Conservation (phyloP, 768 basidiomycete genomes). For the Epithele typhae region DNA sequence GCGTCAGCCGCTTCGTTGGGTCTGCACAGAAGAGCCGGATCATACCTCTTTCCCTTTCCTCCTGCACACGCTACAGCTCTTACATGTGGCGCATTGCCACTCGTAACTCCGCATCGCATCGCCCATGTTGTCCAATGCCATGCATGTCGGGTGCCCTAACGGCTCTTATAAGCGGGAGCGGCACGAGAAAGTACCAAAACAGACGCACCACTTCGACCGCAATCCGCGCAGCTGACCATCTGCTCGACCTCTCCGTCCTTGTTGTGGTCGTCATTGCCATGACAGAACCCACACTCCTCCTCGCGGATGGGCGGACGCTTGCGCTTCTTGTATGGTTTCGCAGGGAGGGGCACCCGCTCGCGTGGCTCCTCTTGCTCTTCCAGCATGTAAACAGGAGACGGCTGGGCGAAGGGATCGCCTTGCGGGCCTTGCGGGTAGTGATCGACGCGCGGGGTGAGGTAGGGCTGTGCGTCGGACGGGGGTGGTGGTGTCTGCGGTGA, state of each 20-base stretch:
- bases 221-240: conserved; percentile 78
- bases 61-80: conserved; percentile 83
- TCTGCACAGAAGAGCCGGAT: conserved; percentile 3
- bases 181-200: neutral
- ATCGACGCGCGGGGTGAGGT: conserved; percentile 25
- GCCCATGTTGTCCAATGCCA: conserved; percentile 56
- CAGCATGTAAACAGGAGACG: conserved; percentile 43
- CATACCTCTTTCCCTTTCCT: conserved; percentile 88
- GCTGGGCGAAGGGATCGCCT: conserved; percentile 77
- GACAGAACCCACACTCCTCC: conserved; percentile 74
- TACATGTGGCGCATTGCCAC: conserved; percentile 92
- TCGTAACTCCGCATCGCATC: conserved; percentile 64
- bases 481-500: conserved; percentile 16
- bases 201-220: conserved; percentile 74
- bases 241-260: conserved; percentile 51
- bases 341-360: conserved; percentile 28
- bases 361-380: conserved; percentile 38
- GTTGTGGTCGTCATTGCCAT: conserved; percentile 59
- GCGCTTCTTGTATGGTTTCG: conserved; percentile 41
- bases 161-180: conserved; percentile 2
- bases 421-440: conserved; percentile 74
- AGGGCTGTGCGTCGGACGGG: conserved; percentile 12
- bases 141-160: conserved; percentile 83
- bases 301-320: conserved; percentile 47
- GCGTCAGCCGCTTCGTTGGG: neutral